A percentile compares a stretch with the other conserved stretches of the same genome.
These are phyloP conservation scores for Macrophomina pseudophaseolina DNA, from an alignment of 2,329 filamentous ascomycete genomes.

Conservation along the genomic window DNA sequence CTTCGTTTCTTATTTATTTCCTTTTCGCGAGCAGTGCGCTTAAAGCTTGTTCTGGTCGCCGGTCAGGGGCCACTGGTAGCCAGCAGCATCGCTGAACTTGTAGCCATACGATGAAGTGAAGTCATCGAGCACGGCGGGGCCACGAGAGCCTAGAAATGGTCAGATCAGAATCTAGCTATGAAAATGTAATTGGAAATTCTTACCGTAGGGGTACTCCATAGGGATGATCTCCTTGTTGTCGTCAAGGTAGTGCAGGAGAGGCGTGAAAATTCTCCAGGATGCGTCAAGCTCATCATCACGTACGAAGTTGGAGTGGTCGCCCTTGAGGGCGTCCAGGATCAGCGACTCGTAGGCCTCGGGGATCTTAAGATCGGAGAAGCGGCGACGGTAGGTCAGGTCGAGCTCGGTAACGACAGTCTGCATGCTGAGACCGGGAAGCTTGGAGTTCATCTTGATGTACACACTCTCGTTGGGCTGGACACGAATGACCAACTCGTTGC, in stretches of 20 bases:
- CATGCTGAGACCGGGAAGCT: slow-evolving; percentile 97
- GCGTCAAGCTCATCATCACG: slow-evolving; percentile 79
- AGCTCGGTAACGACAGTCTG: slow-evolving; percentile 99
- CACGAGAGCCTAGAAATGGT: slow-evolving; percentile 78
- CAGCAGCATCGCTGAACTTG: slow-evolving; percentile 93
- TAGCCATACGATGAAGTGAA: slow-evolving; percentile 98
- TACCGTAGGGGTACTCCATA: slow-evolving; percentile 99
- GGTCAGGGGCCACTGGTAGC: slow-evolving; percentile 89
- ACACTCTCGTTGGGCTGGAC: slow-evolving; percentile 99
- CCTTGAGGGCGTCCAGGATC: slow-evolving; percentile 96
- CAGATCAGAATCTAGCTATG: slow-evolving; percentile 31
- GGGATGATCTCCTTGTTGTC: slow-evolving; percentile 99
- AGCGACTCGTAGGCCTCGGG: slow-evolving; percentile 98
- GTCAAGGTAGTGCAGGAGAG: slow-evolving; percentile 95
- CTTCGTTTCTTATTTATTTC: neutral
- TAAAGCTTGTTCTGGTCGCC: slow-evolving; percentile 82
- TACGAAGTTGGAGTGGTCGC: slow-evolving; percentile 96
- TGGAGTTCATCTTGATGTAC: slow-evolving; percentile 99
- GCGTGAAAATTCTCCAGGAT: slow-evolving; percentile 98
- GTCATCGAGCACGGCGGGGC: slow-evolving; percentile 94
- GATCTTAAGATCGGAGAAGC: slow-evolving; percentile 99
- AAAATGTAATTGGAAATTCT: slow-evolving; percentile 40
- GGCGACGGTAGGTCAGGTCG: slow-evolving; percentile 94
- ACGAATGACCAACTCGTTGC: slow-evolving; percentile 98
- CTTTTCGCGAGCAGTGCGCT: slow-evolving; percentile 33